Conservation (phyloP, 306 rosid genomes). For the Elaeagnus macrophylla region DNA sequence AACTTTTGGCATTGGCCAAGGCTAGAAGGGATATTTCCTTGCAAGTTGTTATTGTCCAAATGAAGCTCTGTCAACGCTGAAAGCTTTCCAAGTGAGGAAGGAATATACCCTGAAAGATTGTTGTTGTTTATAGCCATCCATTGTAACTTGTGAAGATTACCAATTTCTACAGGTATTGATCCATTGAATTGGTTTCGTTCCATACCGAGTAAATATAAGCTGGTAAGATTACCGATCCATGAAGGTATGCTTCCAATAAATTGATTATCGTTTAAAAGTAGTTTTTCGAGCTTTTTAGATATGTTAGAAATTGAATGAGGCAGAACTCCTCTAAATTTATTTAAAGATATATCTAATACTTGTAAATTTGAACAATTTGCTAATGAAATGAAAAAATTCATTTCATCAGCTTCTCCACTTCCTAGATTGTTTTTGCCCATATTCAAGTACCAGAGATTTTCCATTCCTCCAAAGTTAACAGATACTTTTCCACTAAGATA, state of each 20-base stretch:
- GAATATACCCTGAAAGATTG: neutral
- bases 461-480: neutral
- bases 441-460: neutral
- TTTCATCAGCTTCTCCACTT: neutral
- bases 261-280: neutral
- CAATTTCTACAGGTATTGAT: slow-evolving; percentile 8
- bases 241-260: slow-evolving; percentile 9
- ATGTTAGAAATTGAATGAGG: slow-evolving; percentile 3
- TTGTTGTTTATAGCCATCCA: neutral
- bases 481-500: slow-evolving; percentile 3
- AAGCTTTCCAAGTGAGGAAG: neutral
- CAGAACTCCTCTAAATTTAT: slow-evolving; percentile 11
- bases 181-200: slow-evolving; percentile 2
- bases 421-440: neutral
- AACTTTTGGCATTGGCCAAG: neutral
- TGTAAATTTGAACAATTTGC: neutral
- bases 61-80: neutral
- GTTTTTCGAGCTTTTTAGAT: neutral
- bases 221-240: slow-evolving; percentile 4
- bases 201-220: neutral
- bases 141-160: slow-evolving; percentile 1
- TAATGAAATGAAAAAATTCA: too few species aligned
- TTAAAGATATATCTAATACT: rapidly evolving
- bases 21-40: slow-evolving; percentile 6
- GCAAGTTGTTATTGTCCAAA: neutral